A percentile compares a stretch with the other conserved stretches of the same genome.
Conservation (phyloP, 257 asterid species). For the Solanum medicagineum region DNA sequence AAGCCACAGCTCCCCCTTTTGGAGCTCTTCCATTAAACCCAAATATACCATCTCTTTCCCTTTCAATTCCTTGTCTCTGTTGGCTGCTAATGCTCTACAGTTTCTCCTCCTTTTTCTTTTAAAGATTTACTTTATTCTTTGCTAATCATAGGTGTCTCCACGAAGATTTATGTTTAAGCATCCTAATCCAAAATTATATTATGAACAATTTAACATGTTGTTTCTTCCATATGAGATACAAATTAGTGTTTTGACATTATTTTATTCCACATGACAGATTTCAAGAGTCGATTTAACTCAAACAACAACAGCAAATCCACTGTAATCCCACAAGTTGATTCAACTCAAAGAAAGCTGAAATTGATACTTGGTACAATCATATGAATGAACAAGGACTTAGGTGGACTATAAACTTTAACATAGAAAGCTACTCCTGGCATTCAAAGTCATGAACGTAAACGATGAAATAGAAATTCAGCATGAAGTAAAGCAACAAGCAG, state of each 20-base stretch:
- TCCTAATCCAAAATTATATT: background rate
- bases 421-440: background rate
- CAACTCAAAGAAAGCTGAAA: background rate
- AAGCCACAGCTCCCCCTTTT: too few relatives aligned
- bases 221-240: background rate
- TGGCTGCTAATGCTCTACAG: too few relatives aligned
- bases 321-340: too few relatives aligned
- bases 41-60: too few relatives aligned
- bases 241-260: background rate
- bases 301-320: too few relatives aligned
- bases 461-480: background rate
- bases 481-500: background rate
- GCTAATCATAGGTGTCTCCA: background rate
- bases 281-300: background rate
- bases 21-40: too few relatives aligned
- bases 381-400: background rate
- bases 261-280: background rate
- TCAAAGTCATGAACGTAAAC: background rate
- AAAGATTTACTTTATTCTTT: background rate
- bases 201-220: background rate
- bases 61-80: too few relatives aligned
- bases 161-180: background rate
- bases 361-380: background rate
- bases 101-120: background rate
- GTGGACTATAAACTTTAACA: background rate